phyloP scores from a whole-genome alignment of 169 alveolate species.

The Plasmodium yoelii region DNA sequence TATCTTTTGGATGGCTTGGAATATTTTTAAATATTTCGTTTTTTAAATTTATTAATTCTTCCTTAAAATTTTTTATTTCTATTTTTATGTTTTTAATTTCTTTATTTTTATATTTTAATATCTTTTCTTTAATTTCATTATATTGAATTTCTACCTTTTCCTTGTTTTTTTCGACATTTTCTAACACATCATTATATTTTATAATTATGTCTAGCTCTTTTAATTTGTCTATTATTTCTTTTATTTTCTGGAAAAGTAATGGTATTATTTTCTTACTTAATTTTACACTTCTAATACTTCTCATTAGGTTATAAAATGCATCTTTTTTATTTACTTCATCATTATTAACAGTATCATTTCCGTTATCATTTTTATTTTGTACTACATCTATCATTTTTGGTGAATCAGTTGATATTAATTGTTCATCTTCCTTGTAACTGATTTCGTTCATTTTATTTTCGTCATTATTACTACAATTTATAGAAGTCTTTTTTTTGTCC shows the following conservation, averaged over 20 bases:
- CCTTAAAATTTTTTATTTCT: conserved; percentile 50
- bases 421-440: neutral
- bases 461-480: neutral
- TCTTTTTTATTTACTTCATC: conserved; percentile 39
- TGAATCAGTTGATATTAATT: neutral
- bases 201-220: conserved; percentile 39
- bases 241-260: conserved; percentile 50
- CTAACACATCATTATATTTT: conserved; percentile 77
- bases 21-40: conserved; percentile 78
- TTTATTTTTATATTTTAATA: conserved; percentile 71
- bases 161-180: conserved; percentile 81
- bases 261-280: conserved; percentile 65
- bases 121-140: conserved; percentile 89
- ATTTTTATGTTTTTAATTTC: conserved; percentile 62
- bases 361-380: neutral
- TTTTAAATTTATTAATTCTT: conserved; percentile 80
- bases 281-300: conserved; percentile 54
- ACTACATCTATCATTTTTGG: neutral
- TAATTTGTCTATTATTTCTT: conserved; percentile 59
- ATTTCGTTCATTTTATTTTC: neutral
- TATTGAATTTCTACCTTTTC: conserved; percentile 90
- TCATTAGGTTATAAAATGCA: conserved; percentile 66
- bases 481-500: neutral
- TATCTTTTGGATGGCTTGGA: conserved; percentile 78
- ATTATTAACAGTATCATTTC: neutral